Evolutionary conservation across 441 rosid species (phyloP).

Genomic region (Gossypium lobatum): DNA sequence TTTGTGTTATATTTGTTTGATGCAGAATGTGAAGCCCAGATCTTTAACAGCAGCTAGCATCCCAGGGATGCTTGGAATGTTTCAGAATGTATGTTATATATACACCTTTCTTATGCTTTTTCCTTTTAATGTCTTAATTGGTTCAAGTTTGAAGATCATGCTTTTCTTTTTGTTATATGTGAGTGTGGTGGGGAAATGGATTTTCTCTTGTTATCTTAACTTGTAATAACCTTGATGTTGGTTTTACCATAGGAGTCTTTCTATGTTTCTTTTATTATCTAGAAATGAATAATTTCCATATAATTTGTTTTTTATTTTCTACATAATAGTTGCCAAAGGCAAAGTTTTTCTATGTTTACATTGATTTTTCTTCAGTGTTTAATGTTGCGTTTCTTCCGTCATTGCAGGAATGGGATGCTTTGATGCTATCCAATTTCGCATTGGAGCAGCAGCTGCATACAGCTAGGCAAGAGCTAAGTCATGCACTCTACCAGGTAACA

Average conservation of each 20-base stretch:
- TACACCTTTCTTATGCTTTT: neutral
- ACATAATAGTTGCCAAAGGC: neutral
- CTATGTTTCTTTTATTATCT: neutral
- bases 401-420: constrained; percentile 94
- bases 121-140: neutral
- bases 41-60: constrained; percentile 85
- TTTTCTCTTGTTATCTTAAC: neutral
- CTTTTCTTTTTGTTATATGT: neutral
- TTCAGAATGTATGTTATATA: constrained; percentile 67
- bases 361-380: neutral
- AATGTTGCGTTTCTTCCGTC: constrained; percentile 12
- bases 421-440: constrained; percentile 90
- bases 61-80: constrained; percentile 91
- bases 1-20: neutral
- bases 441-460: constrained; percentile 93
- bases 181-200: neutral
- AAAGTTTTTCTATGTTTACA: neutral
- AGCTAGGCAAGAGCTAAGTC: constrained; percentile 96
- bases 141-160: neutral
- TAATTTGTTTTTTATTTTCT: neutral
- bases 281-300: neutral
- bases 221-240: neutral
- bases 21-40: constrained; percentile 87
- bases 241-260: neutral
- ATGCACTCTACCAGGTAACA: constrained; percentile 91